phyloP scores from a whole-genome alignment of 495 filamentous ascomycete genomes.

The Penicillium lividum region DNA sequence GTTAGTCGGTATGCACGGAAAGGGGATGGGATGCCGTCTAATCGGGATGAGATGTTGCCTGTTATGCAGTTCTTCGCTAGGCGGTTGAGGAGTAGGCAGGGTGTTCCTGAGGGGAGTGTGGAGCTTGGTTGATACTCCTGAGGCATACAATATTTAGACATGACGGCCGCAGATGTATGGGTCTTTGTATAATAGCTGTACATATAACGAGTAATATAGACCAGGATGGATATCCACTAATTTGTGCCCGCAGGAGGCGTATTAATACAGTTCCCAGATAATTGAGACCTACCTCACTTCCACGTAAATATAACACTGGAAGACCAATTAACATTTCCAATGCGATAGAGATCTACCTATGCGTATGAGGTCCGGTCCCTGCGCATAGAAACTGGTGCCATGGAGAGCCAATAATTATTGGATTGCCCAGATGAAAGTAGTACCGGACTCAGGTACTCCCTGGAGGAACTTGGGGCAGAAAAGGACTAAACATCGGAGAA shows the following conservation, averaged over 20 bases:
- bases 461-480: too few relatives aligned
- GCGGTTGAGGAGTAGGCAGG: conserved; percentile 64
- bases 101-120: conserved; percentile 61
- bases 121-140: conserved; percentile 40
- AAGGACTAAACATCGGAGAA: too few relatives aligned
- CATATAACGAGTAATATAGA: too few relatives aligned
- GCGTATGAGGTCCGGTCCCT: too few relatives aligned
- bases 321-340: too few relatives aligned
- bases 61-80: conserved; percentile 92
- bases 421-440: neutral
- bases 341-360: too few relatives aligned
- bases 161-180: too few relatives aligned
- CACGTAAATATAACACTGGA: neutral
- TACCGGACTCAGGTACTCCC: neutral
- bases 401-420: neutral
- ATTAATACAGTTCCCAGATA: too few relatives aligned
- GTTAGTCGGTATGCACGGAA: conserved; percentile 70
- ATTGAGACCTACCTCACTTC: neutral
- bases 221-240: too few relatives aligned
- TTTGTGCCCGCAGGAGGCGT: too few relatives aligned
- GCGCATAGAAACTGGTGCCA: too few relatives aligned
- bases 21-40: conserved; percentile 82
- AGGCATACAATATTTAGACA: neutral
- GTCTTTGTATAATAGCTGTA: too few relatives aligned
- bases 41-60: conserved; percentile 83